Evolutionary conservation across 1,284 basidiomycete genomes (phyloP).

Genomic region (Sporisorium reilianum): DNA sequence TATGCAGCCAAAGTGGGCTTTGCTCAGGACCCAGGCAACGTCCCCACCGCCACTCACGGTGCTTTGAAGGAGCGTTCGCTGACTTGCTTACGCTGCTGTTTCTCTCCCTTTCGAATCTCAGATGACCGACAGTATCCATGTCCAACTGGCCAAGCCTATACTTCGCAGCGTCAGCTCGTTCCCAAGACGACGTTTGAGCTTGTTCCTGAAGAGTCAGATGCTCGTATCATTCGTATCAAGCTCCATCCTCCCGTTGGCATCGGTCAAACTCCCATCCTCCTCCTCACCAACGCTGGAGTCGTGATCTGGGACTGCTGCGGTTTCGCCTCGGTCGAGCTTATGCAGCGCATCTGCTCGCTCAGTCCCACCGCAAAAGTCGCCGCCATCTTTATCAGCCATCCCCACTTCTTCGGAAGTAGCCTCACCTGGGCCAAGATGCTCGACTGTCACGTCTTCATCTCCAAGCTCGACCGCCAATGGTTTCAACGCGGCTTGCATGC

Average conservation of each 20-base stretch:
- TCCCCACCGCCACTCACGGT: not conserved
- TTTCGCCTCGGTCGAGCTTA: conserved; percentile 32
- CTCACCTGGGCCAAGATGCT: conserved; percentile 46
- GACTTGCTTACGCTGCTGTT: not conserved
- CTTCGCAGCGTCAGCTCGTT: conserved; percentile 25
- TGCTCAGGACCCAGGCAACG: not conserved
- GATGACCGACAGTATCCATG: conserved; percentile 37
- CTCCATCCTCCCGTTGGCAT: conserved; percentile 39
- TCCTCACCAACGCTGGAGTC: conserved; percentile 24
- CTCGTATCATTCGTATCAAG: conserved; percentile 32
- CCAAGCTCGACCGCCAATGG: conserved; percentile 40
- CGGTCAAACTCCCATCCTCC: conserved; percentile 40
- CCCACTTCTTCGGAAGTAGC: conserved; percentile 34
- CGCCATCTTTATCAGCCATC: conserved; percentile 41
- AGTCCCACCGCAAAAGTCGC: conserved; percentile 32
- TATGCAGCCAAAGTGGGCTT: not conserved
- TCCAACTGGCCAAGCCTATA: conserved; percentile 36
- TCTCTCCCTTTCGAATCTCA: not conserved
- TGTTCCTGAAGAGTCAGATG: conserved; percentile 32
- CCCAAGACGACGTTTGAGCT: conserved; percentile 26
- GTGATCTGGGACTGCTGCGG: conserved; percentile 45
- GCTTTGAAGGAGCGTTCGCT: not conserved
- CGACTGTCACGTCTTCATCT: conserved; percentile 45
- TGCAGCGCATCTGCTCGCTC: conserved; percentile 21
- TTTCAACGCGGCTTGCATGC: conserved; percentile 35